phyloP scores from a whole-genome alignment of 2,329 filamentous ascomycete species.

The Aspergillus fumigatiaffinis region DNA sequence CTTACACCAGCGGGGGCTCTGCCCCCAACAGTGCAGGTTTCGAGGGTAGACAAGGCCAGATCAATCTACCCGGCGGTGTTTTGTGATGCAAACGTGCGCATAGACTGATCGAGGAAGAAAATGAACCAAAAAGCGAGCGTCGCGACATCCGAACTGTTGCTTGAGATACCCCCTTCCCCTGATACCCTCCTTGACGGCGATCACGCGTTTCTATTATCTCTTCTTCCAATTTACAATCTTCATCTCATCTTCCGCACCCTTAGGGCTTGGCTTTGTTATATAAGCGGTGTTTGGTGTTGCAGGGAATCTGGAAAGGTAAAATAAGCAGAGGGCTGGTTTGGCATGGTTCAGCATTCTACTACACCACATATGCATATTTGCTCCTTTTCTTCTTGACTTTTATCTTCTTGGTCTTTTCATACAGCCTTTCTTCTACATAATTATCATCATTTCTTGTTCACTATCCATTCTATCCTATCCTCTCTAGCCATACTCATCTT shows the following conservation, averaged over 20 bases:
- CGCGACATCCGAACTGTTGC: constrained; percentile 7
- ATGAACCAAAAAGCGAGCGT: not conserved
- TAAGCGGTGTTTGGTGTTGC: constrained; percentile 3
- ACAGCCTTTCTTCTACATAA: not conserved
- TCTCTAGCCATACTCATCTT: not conserved
- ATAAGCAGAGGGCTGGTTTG: not conserved
- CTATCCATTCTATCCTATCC: not conserved
- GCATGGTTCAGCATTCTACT: not conserved
- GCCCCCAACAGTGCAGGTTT: constrained; percentile 32
- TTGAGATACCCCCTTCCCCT: constrained; percentile 18
- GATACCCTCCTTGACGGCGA: not conserved
- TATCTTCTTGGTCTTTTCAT: not conserved
- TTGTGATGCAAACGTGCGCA: constrained; percentile 16
- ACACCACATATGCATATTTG: not conserved
- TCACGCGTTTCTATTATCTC: not conserved
- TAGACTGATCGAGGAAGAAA: constrained; percentile 4
- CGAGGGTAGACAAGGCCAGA: constrained; percentile 25
- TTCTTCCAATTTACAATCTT: not conserved
- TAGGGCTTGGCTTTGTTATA: not conserved
- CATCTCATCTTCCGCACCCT: not conserved
- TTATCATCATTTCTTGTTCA: not conserved
- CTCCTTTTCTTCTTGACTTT: not conserved
- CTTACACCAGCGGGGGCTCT: constrained; percentile 18
- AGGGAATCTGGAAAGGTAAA: not conserved
- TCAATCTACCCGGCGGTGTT: constrained; percentile 31